Evolutionary conservation across 805 yeast genomes (phyloP).

Genomic region (Zygosaccharomyces pseudorouxii): DNA sequence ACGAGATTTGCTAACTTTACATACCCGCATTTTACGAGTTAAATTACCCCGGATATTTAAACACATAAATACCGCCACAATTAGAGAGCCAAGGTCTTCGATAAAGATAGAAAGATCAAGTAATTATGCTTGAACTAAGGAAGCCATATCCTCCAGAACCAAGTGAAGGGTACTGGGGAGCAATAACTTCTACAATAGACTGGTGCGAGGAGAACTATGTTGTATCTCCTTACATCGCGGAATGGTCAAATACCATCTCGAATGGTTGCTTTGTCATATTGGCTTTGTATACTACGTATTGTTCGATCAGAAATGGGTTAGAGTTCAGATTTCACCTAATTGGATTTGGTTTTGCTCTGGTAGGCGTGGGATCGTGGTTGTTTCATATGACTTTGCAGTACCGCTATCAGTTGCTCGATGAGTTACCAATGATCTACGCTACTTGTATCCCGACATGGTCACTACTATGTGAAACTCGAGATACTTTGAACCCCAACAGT

Average conservation of each 20-base stretch:
- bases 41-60: background rate
- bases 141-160: constrained; percentile 54
- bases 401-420: constrained; percentile 88
- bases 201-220: constrained; percentile 99
- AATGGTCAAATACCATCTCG: constrained; percentile 81
- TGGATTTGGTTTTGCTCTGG: constrained; percentile 76
- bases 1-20: no score
- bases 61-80: no score
- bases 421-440: constrained; percentile 96
- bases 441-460: constrained; percentile 94
- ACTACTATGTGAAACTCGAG: constrained; percentile 56
- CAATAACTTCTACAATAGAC: constrained; percentile 89
- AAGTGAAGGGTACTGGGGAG: constrained; percentile 69
- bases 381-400: constrained; percentile 94
- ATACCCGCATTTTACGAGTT: no score
- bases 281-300: constrained; percentile 60
- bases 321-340: constrained; percentile 69
- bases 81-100: background rate
- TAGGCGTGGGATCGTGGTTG: constrained; percentile 91
- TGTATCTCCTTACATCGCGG: constrained; percentile 80
- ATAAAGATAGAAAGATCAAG: background rate
- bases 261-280: constrained; percentile 53
- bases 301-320: constrained; percentile 54
- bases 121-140: constrained; percentile 6
- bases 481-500: constrained; percentile 9